Evolutionary conservation across 2,329 filamentous ascomycete species (phyloP).

Genomic region (Pezicula radicicola): DNA sequence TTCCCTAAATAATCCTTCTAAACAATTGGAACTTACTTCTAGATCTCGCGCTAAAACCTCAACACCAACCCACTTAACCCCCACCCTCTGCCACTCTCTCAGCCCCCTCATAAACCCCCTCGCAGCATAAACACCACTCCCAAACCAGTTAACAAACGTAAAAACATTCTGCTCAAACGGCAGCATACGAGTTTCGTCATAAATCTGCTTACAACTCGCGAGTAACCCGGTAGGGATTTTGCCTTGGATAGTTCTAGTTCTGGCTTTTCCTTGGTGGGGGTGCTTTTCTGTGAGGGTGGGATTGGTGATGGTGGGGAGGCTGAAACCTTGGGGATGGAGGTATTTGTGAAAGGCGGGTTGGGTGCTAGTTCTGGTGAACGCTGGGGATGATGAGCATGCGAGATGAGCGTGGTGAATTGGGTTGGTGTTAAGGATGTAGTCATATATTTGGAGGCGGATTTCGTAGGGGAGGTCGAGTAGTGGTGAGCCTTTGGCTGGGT

Average conservation of each 20-base stretch:
- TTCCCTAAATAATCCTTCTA: background rate
- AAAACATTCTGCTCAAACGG: slow-evolving; percentile 44
- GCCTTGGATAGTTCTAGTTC: slow-evolving; percentile 28
- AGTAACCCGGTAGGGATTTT: slow-evolving; percentile 40
- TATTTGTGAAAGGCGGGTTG: background rate
- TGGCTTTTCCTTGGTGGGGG: background rate
- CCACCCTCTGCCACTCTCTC: slow-evolving; percentile 38
- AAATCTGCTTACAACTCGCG: slow-evolving; percentile 35
- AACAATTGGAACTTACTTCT: background rate
- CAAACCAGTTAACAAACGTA: slow-evolving; percentile 43
- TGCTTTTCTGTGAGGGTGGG: background rate
- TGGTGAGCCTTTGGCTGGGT: slow-evolving; percentile 3
- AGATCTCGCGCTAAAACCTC: slow-evolving; percentile 39
- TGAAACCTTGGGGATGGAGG: slow-evolving; percentile 1
- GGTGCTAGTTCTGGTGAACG: slow-evolving; percentile 1
- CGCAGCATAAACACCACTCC: slow-evolving; percentile 40
- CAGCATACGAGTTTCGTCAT: slow-evolving; percentile 36
- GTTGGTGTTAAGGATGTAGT: slow-evolving; percentile 35
- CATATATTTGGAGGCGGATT: slow-evolving; percentile 44
- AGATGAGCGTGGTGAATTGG: slow-evolving; percentile 36
- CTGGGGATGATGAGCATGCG: slow-evolving; percentile 23
- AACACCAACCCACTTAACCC: slow-evolving; percentile 37
- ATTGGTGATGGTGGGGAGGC: background rate
- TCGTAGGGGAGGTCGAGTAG: slow-evolving; percentile 40
- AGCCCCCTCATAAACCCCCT: slow-evolving; percentile 31